Evolutionary conservation across 2,329 filamentous ascomycete species (phyloP), one percentile per base, ranked within the genome.

Genomic region (Xenoacremonium recifei): DNA sequence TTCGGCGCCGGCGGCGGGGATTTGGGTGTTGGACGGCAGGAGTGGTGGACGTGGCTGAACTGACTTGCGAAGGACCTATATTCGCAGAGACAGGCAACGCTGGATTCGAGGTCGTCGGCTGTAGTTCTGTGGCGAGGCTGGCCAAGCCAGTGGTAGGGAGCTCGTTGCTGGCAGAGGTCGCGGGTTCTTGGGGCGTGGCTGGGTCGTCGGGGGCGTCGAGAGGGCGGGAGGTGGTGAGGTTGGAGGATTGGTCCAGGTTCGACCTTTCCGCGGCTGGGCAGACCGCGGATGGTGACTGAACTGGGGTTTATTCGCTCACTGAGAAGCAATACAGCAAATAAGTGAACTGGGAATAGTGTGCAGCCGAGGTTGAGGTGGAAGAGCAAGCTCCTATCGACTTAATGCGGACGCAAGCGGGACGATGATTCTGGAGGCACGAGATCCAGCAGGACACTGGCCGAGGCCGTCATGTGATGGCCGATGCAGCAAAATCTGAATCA

Each of bases 191-290:
- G 74, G 78, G 74, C 64, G 70, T 74, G 70, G 76, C 67, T 75
- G 79, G 77, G 74, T 76, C 68, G 82, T 83, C 84, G 80, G 84
- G 70, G 73, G 76, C 52, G 55, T 58, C 49, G 43, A 57, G 53
- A 60, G 59, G 56, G 54, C 50, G 58, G 54, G 59, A 62, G 54
- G 53, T 59, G 51, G 63, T 48, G n/a, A n/a, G n/a, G 54, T 57
- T 52, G 53, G 57, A 61, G 54, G 61, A 55, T 58, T 54, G 58
- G 58, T 70, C 67, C 67, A 70, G 65, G 56, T n/a, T 65, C 67
- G 66, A 57, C 60, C 61, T 63, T 55, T 64, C 59, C 65, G 67
- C 67, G 66, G 66, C 53, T 53, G 48, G 48, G 51, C n/a, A n/a
- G 46, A 62, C 67, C 65, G 66, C 67, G 65, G 65, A 56, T 32